phyloP scores from a whole-genome alignment of 176 grass and related monocot genomes.

The Juncus inflexus region DNA sequence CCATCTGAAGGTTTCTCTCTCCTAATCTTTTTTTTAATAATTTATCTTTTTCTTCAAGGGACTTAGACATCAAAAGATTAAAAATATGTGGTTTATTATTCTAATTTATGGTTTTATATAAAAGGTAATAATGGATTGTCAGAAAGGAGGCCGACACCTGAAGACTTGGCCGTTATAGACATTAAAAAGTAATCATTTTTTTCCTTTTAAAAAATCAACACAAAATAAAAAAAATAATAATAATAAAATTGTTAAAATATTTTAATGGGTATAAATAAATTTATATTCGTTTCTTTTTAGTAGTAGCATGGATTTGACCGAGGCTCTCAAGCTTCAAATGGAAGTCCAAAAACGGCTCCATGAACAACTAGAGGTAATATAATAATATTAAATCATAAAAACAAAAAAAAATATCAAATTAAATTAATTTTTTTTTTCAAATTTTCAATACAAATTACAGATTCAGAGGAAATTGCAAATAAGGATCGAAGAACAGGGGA shows the following conservation, averaged over 20 bases:
- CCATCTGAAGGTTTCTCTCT: slow-evolving; percentile 60
- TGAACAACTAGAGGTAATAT: slow-evolving; percentile 87
- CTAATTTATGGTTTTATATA: slow-evolving; percentile 19
- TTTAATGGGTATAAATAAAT: not conserved
- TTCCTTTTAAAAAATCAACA: slow-evolving; percentile 1
- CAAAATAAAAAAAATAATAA: not conserved
- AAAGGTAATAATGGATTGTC: slow-evolving; percentile 44
- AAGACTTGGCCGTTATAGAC: slow-evolving; percentile 49
- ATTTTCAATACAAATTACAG: slow-evolving; percentile 42
- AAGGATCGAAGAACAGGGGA: slow-evolving; percentile 83
- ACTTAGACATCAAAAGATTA: too few species aligned
- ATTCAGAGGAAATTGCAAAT: slow-evolving; percentile 75
- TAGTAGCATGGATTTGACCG: slow-evolving; percentile 88
- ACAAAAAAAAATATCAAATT: slow-evolving; percentile 14
- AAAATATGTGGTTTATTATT: not conserved
- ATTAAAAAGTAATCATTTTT: slow-evolving; percentile 63
- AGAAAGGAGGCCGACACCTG: slow-evolving; percentile 40
- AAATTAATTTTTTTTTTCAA: slow-evolving; percentile 3
- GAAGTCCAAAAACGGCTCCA: slow-evolving; percentile 96
- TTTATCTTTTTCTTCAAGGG: not conserved
- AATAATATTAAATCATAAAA: slow-evolving; percentile 2
- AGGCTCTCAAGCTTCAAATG: slow-evolving; percentile 91
- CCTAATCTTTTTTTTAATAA: not conserved
- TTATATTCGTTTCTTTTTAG: slow-evolving; percentile 32
- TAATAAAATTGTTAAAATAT: not conserved